These are phyloP conservation scores for Lactarius deliciosus DNA, from an alignment of 768 basidiomycete genomes.

Conservation along the genomic window DNA sequence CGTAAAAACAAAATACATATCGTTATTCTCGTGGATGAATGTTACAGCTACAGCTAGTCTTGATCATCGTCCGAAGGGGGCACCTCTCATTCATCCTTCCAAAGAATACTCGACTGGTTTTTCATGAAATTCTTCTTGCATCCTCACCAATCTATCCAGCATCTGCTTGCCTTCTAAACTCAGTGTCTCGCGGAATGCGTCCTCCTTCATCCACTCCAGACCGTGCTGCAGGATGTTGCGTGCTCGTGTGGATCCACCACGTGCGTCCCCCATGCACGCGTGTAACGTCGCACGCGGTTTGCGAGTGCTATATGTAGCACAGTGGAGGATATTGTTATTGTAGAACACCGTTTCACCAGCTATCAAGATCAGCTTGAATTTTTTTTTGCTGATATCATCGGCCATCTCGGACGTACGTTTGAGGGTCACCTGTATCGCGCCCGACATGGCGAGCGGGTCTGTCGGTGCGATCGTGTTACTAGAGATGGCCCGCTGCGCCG, in stretches of 20 bases:
- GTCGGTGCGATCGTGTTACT: slow-evolving; percentile 48
- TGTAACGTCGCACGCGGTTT: slow-evolving; percentile 64
- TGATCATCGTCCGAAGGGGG: neutral
- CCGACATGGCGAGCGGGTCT: slow-evolving; percentile 71
- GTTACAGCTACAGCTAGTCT: neutral
- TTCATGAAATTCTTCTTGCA: slow-evolving; percentile 46
- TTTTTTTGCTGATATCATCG: neutral
- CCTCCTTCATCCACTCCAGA: slow-evolving; percentile 64
- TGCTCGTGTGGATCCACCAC: slow-evolving; percentile 61
- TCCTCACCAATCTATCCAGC: slow-evolving; percentile 55
- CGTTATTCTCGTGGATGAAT: slow-evolving; percentile 20
- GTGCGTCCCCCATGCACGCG: slow-evolving; percentile 60
- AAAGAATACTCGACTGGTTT: slow-evolving; percentile 56
- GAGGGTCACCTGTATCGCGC: slow-evolving; percentile 53
- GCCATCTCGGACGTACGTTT: slow-evolving; percentile 44
- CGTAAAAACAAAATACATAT: slow-evolving; percentile 25
- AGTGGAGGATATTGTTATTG: slow-evolving; percentile 77
- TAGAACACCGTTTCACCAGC: slow-evolving; percentile 81
- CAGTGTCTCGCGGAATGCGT: slow-evolving; percentile 47
- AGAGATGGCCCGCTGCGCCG: slow-evolving; percentile 58
- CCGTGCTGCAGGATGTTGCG: slow-evolving; percentile 77
- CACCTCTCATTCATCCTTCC: slow-evolving; percentile 28
- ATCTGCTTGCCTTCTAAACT: slow-evolving; percentile 50
- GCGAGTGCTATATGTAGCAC: slow-evolving; percentile 57
- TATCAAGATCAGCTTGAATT: slow-evolving; percentile 29